Evolutionary conservation across 345 rosid species (phyloP).

Genomic region (Ricinus communis): DNA sequence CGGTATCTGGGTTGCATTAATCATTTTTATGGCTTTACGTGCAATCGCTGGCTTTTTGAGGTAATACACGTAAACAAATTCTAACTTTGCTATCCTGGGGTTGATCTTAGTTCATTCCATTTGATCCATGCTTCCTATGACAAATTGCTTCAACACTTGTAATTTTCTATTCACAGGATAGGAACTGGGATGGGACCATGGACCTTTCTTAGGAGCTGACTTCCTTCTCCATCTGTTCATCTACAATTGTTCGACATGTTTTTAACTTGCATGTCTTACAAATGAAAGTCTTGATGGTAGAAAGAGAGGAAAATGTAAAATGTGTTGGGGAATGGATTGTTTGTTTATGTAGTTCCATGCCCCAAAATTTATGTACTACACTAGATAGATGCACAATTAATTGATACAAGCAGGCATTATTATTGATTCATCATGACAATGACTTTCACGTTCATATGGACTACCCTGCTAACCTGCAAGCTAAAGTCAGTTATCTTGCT

Average conservation of each 20-base stretch:
- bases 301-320: not conserved
- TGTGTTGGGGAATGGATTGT: not conserved
- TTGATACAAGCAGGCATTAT: no score
- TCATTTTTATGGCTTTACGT: conserved; percentile 41
- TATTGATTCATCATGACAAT: no score
- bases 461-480: no score
- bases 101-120: not conserved
- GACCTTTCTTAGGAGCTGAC: conserved; percentile 35
- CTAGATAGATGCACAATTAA: no score
- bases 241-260: not conserved
- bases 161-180: conserved; percentile 27
- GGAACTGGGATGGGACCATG: conserved; percentile 47
- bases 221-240: not conserved
- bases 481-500: no score
- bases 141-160: not conserved
- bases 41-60: conserved; percentile 40
- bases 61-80: conserved; percentile 13
- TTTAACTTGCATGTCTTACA: not conserved
- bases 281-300: not conserved
- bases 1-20: conserved; percentile 45
- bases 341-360: no score
- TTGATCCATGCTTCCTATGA: not conserved
- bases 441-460: no score
- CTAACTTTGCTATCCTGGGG: not conserved
- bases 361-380: no score